phyloP scores from a whole-genome alignment of 1,284 basidiomycete species.

The Malassezia yamatoensis region DNA sequence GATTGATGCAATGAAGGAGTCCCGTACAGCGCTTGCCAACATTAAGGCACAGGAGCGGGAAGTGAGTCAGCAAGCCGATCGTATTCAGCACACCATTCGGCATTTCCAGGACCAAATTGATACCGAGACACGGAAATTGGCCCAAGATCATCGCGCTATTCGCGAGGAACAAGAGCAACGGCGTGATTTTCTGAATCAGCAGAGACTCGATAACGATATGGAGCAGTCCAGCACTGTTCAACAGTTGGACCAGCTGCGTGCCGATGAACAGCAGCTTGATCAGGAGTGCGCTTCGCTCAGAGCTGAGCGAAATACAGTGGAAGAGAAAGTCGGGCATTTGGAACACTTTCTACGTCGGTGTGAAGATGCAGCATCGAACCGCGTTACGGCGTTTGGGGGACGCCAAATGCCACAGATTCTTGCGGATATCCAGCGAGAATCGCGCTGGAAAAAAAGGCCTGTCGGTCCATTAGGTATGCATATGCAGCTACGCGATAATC shows the following conservation, averaged over 20 bases:
- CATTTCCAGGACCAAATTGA: slow-evolving; percentile 55
- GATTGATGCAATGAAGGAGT: slow-evolving; percentile 38
- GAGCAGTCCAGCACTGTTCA: not conserved
- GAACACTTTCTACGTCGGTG: slow-evolving; percentile 14
- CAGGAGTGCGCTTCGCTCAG: slow-evolving; percentile 15
- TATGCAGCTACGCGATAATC: slow-evolving; percentile 65
- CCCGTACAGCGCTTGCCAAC: slow-evolving; percentile 49
- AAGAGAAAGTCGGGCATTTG: slow-evolving; percentile 16
- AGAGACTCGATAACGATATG: slow-evolving; percentile 12
- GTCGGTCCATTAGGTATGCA: slow-evolving; percentile 69
- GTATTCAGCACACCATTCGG: slow-evolving; percentile 50
- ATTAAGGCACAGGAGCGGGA: slow-evolving; percentile 25
- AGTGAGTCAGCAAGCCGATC: slow-evolving; percentile 26
- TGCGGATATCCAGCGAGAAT: slow-evolving; percentile 54
- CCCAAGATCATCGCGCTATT: slow-evolving; percentile 33
- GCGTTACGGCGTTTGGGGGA: slow-evolving; percentile 35
- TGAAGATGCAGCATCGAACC: slow-evolving; percentile 18
- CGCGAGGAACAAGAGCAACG: slow-evolving; percentile 21
- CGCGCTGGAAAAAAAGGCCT: slow-evolving; percentile 32
- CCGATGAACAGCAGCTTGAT: not conserved
- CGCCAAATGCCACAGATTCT: slow-evolving; percentile 30
- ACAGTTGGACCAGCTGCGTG: slow-evolving; percentile 1
- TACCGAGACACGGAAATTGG: slow-evolving; percentile 30
- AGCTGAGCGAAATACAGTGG: slow-evolving; percentile 21
- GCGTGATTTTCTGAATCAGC: slow-evolving; percentile 15